Conservation (phyloP, 1,139 yeast species). For the Oligophagozyma castellii region DNA sequence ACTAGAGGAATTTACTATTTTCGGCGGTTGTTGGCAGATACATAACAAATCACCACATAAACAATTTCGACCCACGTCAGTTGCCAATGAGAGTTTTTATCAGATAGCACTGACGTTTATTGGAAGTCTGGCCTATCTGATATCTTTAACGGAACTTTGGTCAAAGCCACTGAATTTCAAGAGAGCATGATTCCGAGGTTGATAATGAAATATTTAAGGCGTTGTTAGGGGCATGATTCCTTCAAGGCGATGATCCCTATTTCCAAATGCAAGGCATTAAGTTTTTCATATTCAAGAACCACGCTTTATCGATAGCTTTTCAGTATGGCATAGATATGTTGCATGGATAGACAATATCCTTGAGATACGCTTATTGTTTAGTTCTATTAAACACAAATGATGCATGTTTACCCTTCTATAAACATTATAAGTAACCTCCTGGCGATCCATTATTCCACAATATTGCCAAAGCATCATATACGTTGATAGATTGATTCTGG, state of each 20-base stretch:
- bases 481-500: too few relatives aligned
- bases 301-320: constrained; percentile 8
- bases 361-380: constrained; percentile 11
- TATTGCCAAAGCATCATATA: neutral
- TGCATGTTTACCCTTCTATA: constrained; percentile 10
- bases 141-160: constrained; percentile 10
- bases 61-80: constrained; percentile 12
- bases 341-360: constrained; percentile 11
- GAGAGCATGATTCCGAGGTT: constrained; percentile 11
- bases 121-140: constrained; percentile 10
- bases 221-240: constrained; percentile 11
- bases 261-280: constrained; percentile 13
- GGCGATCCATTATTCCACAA: constrained; percentile 9
- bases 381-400: constrained; percentile 10
- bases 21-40: constrained; percentile 5
- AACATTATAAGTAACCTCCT: constrained; percentile 13
- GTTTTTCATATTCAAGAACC: constrained; percentile 9
- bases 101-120: constrained; percentile 10
- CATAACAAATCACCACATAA: constrained; percentile 1
- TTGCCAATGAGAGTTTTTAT: constrained; percentile 6
- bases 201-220: constrained; percentile 9
- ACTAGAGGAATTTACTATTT: constrained; percentile 13
- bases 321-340: constrained; percentile 12
- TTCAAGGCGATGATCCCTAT: constrained; percentile 7
- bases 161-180: constrained; percentile 9